phyloP scores from a whole-genome alignment of 768 basidiomycete species.

The Russula brevipes region DNA sequence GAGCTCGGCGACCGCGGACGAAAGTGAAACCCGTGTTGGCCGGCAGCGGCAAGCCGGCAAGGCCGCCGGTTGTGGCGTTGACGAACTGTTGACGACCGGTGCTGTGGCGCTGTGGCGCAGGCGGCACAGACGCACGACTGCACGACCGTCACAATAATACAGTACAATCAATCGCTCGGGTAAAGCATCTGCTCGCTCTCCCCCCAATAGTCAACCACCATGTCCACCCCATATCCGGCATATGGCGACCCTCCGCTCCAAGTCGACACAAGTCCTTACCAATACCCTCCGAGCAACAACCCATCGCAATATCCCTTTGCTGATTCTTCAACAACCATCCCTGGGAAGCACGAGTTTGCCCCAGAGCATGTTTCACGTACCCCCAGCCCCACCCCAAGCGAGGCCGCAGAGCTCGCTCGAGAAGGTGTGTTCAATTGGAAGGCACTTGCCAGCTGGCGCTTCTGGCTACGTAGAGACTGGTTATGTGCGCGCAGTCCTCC shows the following conservation, averaged over 20 bases:
- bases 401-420: slow-evolving; percentile 31
- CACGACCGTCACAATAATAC: too few relatives aligned
- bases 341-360: slow-evolving; percentile 14
- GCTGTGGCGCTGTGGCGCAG: too few relatives aligned
- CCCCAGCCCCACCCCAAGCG: slow-evolving; percentile 36
- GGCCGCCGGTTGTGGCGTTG: too few relatives aligned
- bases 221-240: slow-evolving; percentile 26
- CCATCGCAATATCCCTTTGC: not conserved
- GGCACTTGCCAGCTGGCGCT: slow-evolving; percentile 29
- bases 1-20: too few relatives aligned
- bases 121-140: too few relatives aligned
- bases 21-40: too few relatives aligned
- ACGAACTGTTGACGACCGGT: too few relatives aligned
- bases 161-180: too few relatives aligned
- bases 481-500: slow-evolving; percentile 29
- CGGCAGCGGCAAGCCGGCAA: too few relatives aligned
- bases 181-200: too few relatives aligned
- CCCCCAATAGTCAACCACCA: not conserved
- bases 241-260: slow-evolving; percentile 11
- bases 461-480: slow-evolving; percentile 35
- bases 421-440: slow-evolving; percentile 32
- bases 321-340: slow-evolving; percentile 13
- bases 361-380: slow-evolving; percentile 26
- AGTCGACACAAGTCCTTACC: slow-evolving; percentile 1
- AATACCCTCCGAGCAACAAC: slow-evolving; percentile 20